Evolutionary conservation across 257 asterid species (phyloP).

Genomic region (Solanum rostratum): DNA sequence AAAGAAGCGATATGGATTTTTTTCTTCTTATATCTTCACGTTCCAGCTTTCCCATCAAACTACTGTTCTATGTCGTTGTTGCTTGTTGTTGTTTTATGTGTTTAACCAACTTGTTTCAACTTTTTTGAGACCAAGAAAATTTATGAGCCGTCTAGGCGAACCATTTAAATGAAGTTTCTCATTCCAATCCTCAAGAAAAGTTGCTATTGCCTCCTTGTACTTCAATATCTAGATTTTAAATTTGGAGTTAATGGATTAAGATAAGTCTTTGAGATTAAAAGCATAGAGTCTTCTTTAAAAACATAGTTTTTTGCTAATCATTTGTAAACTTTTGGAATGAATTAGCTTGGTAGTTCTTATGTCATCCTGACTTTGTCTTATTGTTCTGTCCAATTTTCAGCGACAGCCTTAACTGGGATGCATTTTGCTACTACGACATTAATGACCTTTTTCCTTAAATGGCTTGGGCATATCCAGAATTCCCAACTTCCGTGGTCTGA

Average conservation of each 20-base stretch:
- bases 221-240: not conserved
- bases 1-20: not conserved
- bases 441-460: slow-evolving; percentile 41
- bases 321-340: not conserved
- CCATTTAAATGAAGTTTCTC: not conserved
- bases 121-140: not conserved
- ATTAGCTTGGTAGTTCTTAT: not conserved
- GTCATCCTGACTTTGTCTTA: slow-evolving; percentile 1
- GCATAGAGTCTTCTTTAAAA: not conserved
- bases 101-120: not conserved
- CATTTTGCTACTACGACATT: slow-evolving; percentile 52
- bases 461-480: slow-evolving; percentile 41
- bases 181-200: not conserved
- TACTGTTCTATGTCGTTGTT: not conserved
- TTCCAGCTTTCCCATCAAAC: not conserved
- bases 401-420: slow-evolving; percentile 63
- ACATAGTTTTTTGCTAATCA: not conserved
- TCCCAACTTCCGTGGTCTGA: slow-evolving; percentile 49
- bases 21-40: not conserved
- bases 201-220: not conserved
- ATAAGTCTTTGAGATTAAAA: not conserved
- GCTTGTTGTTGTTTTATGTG: not conserved
- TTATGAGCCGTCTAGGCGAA: not conserved
- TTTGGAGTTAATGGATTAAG: not conserved
- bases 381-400: slow-evolving; percentile 19